These are phyloP conservation scores for Vaccinium myrtillus DNA, from an alignment of 148 eudicot species.

Conservation along the genomic window DNA sequence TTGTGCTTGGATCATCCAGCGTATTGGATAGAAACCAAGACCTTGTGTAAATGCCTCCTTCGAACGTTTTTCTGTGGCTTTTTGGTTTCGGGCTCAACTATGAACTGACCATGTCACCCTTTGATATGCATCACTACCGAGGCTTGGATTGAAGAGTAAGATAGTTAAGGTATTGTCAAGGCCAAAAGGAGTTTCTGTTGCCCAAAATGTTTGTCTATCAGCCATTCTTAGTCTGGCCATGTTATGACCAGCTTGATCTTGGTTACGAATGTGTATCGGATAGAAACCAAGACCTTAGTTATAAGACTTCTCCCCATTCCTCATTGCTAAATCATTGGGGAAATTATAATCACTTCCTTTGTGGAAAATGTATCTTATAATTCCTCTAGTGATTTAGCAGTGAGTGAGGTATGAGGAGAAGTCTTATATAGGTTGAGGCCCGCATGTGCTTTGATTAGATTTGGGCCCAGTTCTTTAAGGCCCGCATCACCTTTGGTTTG, in stretches of 20 bases:
- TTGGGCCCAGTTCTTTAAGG: neutral
- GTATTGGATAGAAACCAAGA: neutral
- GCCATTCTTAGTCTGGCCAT: neutral
- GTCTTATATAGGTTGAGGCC: neutral
- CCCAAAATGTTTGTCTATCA: neutral
- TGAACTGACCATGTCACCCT: neutral
- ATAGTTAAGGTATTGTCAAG: neutral
- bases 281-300: no score
- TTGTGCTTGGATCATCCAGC: neutral
- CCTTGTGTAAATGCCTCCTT: neutral
- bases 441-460: neutral
- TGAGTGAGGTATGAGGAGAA: neutral
- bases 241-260: neutral
- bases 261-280: no score
- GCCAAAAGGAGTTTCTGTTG: neutral
- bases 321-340: no score
- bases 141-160: neutral
- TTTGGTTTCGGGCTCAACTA: neutral
- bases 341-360: neutral
- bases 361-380: neutral
- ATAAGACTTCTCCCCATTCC: no score
- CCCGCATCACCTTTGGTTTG: neutral
- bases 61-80: neutral
- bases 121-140: neutral
- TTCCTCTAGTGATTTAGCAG: neutral